Evolutionary conservation across 78 protist species (phyloP).

Genomic region (Polysphondylium violaceum): DNA sequence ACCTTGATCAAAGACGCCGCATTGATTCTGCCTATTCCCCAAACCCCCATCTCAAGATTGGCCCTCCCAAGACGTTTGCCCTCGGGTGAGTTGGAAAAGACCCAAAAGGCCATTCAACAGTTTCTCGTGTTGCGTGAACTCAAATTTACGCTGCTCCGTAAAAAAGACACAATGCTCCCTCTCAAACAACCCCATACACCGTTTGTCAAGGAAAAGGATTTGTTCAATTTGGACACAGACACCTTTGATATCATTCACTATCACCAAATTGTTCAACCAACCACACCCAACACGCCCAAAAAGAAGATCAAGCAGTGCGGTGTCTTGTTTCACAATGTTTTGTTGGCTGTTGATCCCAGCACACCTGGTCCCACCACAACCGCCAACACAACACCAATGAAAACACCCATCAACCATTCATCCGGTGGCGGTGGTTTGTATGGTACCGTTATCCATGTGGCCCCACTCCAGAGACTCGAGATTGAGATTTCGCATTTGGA

Average conservation of each 20-base stretch:
- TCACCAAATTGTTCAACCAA: conserved; percentile 3
- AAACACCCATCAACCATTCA: not conserved
- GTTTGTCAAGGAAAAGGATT: conserved; percentile 31
- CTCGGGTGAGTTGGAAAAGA: conserved; percentile 80
- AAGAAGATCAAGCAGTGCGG: conserved; percentile 46
- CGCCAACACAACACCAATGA: not conserved
- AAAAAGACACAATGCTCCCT: conserved; percentile 62
- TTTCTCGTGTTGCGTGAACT: conserved; percentile 77
- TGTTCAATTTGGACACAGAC: conserved; percentile 35
- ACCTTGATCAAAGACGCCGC: conserved; percentile 43
- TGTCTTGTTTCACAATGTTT: conserved; percentile 39
- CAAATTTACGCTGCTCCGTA: conserved; percentile 48
- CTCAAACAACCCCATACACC: conserved; percentile 68
- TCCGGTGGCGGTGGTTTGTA: conserved; percentile 13
- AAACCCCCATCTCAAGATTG: conserved; percentile 49
- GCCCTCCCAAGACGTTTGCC: conserved; percentile 63
- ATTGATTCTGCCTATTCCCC: conserved; percentile 70
- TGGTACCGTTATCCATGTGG: conserved; percentile 57
- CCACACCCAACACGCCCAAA: not conserved
- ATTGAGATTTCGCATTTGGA: conserved; percentile 61
- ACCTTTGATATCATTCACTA: conserved; percentile 50
- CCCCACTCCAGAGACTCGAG: conserved; percentile 65
- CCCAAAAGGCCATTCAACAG: conserved; percentile 80
- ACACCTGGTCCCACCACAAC: not conserved
- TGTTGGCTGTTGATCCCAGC: conserved; percentile 52